Evolutionary conservation across 1,139 yeast species (phyloP), one percentile per base, ranked within the genome.

Genomic region (Blastobotrys niveus): DNA sequence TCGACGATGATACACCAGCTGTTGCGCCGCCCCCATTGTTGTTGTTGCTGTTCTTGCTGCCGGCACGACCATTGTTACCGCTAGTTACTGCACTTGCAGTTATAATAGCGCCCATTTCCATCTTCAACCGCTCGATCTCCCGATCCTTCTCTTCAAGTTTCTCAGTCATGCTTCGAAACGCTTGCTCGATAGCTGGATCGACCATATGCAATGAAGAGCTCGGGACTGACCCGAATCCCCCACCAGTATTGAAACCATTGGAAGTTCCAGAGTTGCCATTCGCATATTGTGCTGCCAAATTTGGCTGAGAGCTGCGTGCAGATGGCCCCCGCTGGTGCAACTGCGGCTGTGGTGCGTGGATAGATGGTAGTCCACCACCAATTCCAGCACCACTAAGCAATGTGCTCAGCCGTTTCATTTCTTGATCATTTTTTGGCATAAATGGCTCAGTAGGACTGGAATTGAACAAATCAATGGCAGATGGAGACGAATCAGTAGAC

Each of bases 81-180:
- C 36, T 26, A 40, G 45, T 49, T 12, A 36, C 52, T 44, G 82
- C 79, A 2, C 80, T 73, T 44, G 82, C 79, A 2, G 80, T 73
- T 22, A 82, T 58, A n/a, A 83, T 56, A 15, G 83, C 73, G 55
- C 84, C 93, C 41, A 84, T 65, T 52, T 83, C 70, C 22, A 66
- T 58, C 50, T 79, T 81, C 2, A 86, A 75, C 25, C 77, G 80
- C 14, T 73, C 72, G 47, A 82, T 66, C 54, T 82, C 86, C 19
- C 63, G 59, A 27, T 75, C 76, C 43, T 77, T 76, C 32, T 69
- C 70, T 42, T 71, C 71, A 43, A 79, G 64, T n/a, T 76, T 67
- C 45, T 66, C 67, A 5, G 79, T 68, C 54, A 79, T 65, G 50
- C 76, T 76, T 48, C 67, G 67, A 54, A 74, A 77, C 35, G 54